These are phyloP conservation scores for Blastomyces parvus DNA, from an alignment of 2,329 filamentous ascomycete genomes.

Conservation along the genomic window DNA sequence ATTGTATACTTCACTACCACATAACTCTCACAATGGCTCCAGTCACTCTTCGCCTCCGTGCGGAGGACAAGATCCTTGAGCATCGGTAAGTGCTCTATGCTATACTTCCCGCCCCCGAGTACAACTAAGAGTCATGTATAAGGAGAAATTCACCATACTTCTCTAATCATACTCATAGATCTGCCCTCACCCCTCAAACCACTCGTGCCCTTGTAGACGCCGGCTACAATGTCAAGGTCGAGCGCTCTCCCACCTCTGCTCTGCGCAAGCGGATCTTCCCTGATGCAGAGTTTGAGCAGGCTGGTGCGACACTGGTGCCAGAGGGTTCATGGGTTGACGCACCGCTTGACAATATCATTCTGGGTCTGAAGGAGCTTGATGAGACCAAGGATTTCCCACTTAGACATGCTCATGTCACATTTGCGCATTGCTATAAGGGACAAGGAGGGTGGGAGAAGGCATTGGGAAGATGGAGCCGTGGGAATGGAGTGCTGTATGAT, in stretches of 20 bases:
- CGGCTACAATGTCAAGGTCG: constrained; percentile 34
- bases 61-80: constrained; percentile 19
- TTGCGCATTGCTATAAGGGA: constrained; percentile 21
- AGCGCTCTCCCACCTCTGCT: constrained; percentile 23
- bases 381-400: constrained; percentile 18
- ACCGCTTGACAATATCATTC: constrained; percentile 21
- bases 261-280: constrained; percentile 28
- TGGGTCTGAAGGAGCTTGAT: constrained; percentile 21
- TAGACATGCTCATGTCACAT: constrained; percentile 19
- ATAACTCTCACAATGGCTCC: constrained; percentile 8
- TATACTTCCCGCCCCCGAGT: too few relatives aligned
- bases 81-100: constrained; percentile 13
- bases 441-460: constrained; percentile 20
- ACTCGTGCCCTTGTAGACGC: constrained; percentile 34
- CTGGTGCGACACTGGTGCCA: constrained; percentile 32
- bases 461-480: constrained; percentile 18
- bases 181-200: constrained; percentile 25
- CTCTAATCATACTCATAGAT: constrained; percentile 11
- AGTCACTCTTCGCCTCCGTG: constrained; percentile 17
- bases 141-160: not conserved
- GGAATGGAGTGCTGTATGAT: constrained; percentile 19
- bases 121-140: too few relatives aligned
- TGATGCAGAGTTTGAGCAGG: constrained; percentile 33
- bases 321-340: constrained; percentile 34
- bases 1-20: not conserved